phyloP scores from a whole-genome alignment of 2,329 filamentous ascomycete species.

The Dactylellina haptotyla region DNA sequence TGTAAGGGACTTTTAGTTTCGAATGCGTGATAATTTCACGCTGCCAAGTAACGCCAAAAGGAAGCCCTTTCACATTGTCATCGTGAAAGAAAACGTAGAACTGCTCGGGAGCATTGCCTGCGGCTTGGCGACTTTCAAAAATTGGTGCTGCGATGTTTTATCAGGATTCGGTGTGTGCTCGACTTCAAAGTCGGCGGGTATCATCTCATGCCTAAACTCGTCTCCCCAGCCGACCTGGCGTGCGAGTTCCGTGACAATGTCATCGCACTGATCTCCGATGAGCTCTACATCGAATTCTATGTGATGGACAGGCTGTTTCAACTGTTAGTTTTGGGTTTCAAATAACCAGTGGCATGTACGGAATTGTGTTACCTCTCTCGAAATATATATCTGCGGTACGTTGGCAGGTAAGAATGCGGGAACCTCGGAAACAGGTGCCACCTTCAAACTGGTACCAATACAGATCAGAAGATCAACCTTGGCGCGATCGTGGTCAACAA shows the following conservation, averaged over 20 bases:
- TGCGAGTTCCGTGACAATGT: conserved; percentile 87
- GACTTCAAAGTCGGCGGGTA: conserved; percentile 64
- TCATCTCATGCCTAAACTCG: conserved; percentile 78
- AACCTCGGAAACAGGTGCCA: conserved; percentile 92
- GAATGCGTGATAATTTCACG: background rate
- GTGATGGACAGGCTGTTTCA: conserved; percentile 76
- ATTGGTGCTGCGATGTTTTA: conserved; percentile 42
- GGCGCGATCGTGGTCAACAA: conserved; percentile 82
- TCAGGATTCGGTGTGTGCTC: conserved; percentile 33
- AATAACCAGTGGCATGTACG: background rate
- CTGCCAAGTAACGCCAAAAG: background rate
- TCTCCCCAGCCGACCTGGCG: conserved; percentile 80
- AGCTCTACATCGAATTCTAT: conserved; percentile 97
- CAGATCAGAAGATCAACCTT: conserved; percentile 89
- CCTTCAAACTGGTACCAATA: conserved; percentile 95
- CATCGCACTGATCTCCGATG: conserved; percentile 86
- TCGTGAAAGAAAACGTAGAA: conserved; percentile 50
- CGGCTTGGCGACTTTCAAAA: conserved; percentile 31
- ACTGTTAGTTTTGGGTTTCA: conserved; percentile 39
- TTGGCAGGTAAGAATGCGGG: conserved; percentile 80
- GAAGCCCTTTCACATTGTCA: conserved; percentile 36
- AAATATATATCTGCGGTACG: conserved; percentile 91
- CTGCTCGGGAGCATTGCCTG: conserved; percentile 34
- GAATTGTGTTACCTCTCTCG: conserved; percentile 70
- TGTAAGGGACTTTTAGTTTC: no score